These are phyloP conservation scores for Telfairia occidentalis DNA, from an alignment of 331 rosid species.

Conservation along the genomic window DNA sequence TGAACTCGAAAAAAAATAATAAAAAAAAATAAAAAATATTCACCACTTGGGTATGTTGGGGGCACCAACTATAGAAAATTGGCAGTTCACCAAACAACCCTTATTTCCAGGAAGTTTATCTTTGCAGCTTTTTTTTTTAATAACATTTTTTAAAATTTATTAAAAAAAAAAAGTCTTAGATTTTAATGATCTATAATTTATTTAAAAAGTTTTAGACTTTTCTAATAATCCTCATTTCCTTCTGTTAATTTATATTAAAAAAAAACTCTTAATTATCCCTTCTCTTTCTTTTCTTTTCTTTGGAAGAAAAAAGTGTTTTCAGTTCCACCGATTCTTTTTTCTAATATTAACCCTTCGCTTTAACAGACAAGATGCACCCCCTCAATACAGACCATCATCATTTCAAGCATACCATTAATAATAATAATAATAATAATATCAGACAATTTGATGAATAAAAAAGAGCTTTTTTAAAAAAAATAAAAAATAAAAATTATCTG, in stretches of 20 bases:
- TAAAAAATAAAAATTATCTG: no score
- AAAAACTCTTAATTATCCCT: background rate
- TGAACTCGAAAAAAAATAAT: no score
- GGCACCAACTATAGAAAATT: background rate
- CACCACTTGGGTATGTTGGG: background rate
- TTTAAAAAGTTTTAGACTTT: no score
- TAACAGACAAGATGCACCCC: slow-evolving; percentile 5
- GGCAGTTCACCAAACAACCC: background rate
- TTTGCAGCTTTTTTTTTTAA: background rate
- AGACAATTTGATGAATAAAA: background rate
- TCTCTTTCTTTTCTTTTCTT: background rate
- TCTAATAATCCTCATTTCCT: background rate
- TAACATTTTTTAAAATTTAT: background rate
- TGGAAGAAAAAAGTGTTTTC: background rate
- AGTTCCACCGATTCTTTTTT: background rate
- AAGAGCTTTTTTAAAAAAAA: background rate
- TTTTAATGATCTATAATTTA: no score
- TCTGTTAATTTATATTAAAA: no score
- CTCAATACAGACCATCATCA: slow-evolving; percentile 9
- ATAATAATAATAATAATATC: background rate
- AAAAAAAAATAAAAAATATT: background rate
- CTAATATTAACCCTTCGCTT: slow-evolving; percentile 8
- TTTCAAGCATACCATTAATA: background rate
- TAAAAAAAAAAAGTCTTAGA: background rate
- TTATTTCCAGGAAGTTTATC: background rate